Percentiles rank a stretch among this genome's conserved stretches.
These are phyloP conservation scores for Dactylonectria estremocensis DNA, from an alignment of 2,329 filamentous ascomycete genomes.

Conservation along the genomic window DNA sequence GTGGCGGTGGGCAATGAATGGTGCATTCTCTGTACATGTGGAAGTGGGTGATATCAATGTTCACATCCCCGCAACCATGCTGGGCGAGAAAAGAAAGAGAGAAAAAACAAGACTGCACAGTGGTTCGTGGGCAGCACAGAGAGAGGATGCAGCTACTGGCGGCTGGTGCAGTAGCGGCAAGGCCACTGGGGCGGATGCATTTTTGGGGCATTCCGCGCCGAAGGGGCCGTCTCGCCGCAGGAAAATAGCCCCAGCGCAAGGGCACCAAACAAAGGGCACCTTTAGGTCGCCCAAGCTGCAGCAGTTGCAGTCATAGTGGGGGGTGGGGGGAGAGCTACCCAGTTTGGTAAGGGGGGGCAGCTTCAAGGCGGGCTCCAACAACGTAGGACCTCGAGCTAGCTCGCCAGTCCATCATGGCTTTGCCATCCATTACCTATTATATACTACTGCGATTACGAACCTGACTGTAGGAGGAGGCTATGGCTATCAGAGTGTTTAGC, in stretches of 20 bases:
- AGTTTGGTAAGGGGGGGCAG: conserved; percentile 33
- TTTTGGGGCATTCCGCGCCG: conserved; percentile 43
- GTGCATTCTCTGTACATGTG: neutral
- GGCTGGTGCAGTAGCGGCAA: conserved; percentile 46
- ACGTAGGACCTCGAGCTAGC: conserved; percentile 6
- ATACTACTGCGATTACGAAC: conserved; percentile 12
- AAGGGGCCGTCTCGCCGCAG: conserved; percentile 31
- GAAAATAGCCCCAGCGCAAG: neutral
- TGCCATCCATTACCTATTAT: conserved; percentile 13
- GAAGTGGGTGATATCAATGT: neutral
- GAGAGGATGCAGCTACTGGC: conserved; percentile 40
- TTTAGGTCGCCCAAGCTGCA: conserved; percentile 6
- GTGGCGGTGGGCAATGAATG: conserved; percentile 20
- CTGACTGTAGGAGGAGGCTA: neutral
- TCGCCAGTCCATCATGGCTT: conserved; percentile 16
- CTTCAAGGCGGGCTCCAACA: conserved; percentile 20
- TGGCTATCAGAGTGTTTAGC: conserved; percentile 3
- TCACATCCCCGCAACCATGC: conserved; percentile 21
- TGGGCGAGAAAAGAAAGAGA: conserved; percentile 20
- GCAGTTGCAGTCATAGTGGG: conserved; percentile 24
- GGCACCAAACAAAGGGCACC: neutral
- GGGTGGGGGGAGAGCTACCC: conserved; percentile 44
- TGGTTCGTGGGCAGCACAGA: conserved; percentile 24
- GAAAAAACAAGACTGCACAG: conserved; percentile 19
- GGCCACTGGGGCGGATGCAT: conserved; percentile 36